phyloP scores from a whole-genome alignment of 1,284 basidiomycete species.

The Stereum hirsutum region DNA sequence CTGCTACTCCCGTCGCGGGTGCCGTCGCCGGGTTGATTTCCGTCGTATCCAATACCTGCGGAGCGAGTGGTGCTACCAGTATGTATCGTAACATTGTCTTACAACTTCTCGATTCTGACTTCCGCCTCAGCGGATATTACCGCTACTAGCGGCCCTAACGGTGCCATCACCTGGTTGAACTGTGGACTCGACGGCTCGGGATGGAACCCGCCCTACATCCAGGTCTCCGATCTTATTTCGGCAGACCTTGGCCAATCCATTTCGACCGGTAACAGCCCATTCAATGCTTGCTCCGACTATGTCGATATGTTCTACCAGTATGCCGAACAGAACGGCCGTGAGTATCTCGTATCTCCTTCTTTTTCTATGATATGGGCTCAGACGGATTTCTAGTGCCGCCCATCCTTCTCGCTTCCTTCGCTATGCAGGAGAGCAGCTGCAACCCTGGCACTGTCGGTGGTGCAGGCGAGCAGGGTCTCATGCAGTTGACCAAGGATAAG shows the following conservation, averaged over 20 bases:
- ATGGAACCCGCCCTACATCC: slow-evolving; percentile 57
- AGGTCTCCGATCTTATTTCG: slow-evolving; percentile 41
- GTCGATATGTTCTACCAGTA: slow-evolving; percentile 54
- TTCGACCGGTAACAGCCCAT: slow-evolving; percentile 46
- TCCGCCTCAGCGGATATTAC: slow-evolving; percentile 35
- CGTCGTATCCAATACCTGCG: slow-evolving; percentile 14
- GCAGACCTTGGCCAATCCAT: slow-evolving; percentile 30
- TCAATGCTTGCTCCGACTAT: slow-evolving; percentile 32
- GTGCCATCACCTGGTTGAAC: slow-evolving; percentile 68
- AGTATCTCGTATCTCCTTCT: slow-evolving; percentile 17
- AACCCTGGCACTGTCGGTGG: slow-evolving; percentile 63
- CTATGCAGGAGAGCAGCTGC: slow-evolving; percentile 77
- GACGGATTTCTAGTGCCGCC: slow-evolving; percentile 42
- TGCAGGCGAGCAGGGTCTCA: slow-evolving; percentile 75
- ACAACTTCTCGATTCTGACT: background rate
- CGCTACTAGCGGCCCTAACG: slow-evolving; percentile 57
- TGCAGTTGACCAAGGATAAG: slow-evolving; percentile 81
- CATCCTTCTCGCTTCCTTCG: slow-evolving; percentile 77
- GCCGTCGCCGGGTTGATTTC: slow-evolving; percentile 16
- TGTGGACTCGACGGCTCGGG: slow-evolving; percentile 57
- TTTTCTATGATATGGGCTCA: background rate
- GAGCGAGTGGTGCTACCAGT: slow-evolving; percentile 19
- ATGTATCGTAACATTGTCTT: slow-evolving; percentile 5
- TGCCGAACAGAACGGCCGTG: slow-evolving; percentile 38
- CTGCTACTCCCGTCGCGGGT: background rate